Evolutionary conservation across 2,329 filamentous ascomycete genomes (phyloP).

Genomic region (Emergomyces orientalis): DNA sequence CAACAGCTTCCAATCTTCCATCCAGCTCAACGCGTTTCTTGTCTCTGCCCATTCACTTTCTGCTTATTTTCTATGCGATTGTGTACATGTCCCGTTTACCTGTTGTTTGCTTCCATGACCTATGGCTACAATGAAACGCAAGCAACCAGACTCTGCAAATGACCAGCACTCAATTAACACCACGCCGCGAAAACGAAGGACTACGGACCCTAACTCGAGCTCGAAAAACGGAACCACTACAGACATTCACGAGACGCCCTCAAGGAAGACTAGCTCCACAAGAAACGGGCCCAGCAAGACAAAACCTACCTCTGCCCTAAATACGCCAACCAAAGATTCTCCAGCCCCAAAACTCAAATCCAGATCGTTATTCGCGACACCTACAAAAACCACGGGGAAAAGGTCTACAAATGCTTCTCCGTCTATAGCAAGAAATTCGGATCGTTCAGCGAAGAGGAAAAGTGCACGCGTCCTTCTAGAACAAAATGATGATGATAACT

Average conservation of each 20-base stretch:
- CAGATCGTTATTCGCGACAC: conserved; percentile 34
- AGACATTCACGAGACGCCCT: conserved; percentile 17
- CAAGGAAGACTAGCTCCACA: conserved; percentile 22
- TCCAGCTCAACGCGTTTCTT: background rate
- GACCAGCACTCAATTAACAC: conserved; percentile 26
- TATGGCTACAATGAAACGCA: conserved; percentile 31
- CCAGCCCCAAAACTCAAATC: conserved; percentile 31
- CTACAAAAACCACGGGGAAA: conserved; percentile 25
- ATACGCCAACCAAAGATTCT: conserved; percentile 24
- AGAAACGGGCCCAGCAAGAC: conserved; percentile 22
- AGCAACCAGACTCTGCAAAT: conserved; percentile 29
- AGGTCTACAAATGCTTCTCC: conserved; percentile 42
- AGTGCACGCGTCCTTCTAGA: conserved; percentile 69
- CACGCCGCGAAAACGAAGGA: conserved; percentile 34
- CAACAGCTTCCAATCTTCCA: background rate
- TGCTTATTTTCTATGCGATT: background rate
- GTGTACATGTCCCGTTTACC: background rate
- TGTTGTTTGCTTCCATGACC: background rate
- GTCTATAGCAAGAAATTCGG: conserved; percentile 58
- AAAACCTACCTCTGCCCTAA: conserved; percentile 21
- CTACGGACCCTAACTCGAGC: conserved; percentile 20
- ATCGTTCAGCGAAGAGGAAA: conserved; percentile 79
- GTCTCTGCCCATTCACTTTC: background rate
- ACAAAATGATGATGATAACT: conserved; percentile 55
- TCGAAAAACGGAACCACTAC: conserved; percentile 18